Base-by-base conservation (phyloP, 78 protist species). In the Chrysochromulina tobinii region DNA sequence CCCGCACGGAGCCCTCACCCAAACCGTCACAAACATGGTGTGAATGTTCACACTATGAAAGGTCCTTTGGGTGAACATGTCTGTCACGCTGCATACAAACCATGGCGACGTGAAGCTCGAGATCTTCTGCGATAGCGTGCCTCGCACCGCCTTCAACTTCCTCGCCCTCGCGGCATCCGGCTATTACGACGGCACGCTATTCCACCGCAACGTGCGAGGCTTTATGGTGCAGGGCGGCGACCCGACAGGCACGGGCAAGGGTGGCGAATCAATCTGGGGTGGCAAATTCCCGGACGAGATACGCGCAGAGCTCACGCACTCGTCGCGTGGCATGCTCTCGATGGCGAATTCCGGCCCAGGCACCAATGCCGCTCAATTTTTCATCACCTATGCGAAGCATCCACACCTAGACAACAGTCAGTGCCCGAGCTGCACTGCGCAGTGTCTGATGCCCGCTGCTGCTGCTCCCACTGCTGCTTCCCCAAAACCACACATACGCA, bases 171-270 rank as follows among this genome's bases (percentile, higher is more conserved):
- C 57, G 8, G 88, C 88, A 1, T 57, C 69, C 25, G 96, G 97
- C 17, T 98, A 97, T 91, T 98, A 98, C 81, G 96, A 98, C 81
- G 86, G 93, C 92, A 88, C 93, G 54, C 64, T 92, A 17, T 98
- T 98, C 93, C 98, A 97, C 93, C 92, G 99, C 2, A 89, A 97
- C 75, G 90, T 98, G 61, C 88, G 88, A 61, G 94, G 86, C 17
- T 96, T 97, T 92, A 95, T 98, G 66, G 93, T 95, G 21, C 99
- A 98, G 89, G 94, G 95, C 50, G 99, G 99, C 68, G 99, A 98
- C 86, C 99, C 99, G 15, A 97, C 98, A 0, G 96, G 96, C 5
- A 95, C 98, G 0, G 99, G 99, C 25, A 51, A 57, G 73, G 92
- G 92, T 4, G 99, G 99, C 38, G 96, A 96, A 53, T 93, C 96